Evolutionary conservation across 352 stramenopile species (phyloP), one percentile per base, ranked within the genome.

Genomic region (Globisporangium nagaii): DNA sequence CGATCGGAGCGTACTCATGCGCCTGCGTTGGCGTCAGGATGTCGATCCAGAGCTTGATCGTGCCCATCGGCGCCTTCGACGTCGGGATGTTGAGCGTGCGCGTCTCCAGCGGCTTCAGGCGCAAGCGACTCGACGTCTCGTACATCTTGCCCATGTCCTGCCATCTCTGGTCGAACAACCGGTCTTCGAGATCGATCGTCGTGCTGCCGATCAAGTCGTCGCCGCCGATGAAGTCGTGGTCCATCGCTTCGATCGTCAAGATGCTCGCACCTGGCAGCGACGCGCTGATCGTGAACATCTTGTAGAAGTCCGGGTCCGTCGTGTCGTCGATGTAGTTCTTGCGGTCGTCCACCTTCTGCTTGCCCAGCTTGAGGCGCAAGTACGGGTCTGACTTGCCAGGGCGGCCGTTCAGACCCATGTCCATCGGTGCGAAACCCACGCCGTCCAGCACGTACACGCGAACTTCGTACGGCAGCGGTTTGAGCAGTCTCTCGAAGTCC

Each of bases 171-270:
- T 97, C 84, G 62, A 98, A 97, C 68, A 96, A 70, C 12, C 93
- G 83, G 62, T 98, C 93, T 57, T 98, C 93, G 0, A 98, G 62
- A 54, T 98, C 93, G 57, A 98, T 96, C 0, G 71, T 84, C n/a
- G 92, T 98, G 45, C 71, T 76, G 9, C 93, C 93, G 39, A 98
- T 97, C 20, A 98, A 63, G 44, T 98, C 90, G 50, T 98, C 90
- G 19, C 75, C 81, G 22, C 84, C 84, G 42, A 98, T 90, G 2
- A 88, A 60, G 50, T 98, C 89, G 46, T 90, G 85, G 62, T 98
- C 93, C 74, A 95, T 94, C 0, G 90, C 79, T 39, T 94, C 71
- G 39, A 97, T 96, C 40, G 84, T 83, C 41, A 98, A 58, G 40
- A 90, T 79, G 11, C 82, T 86, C 1, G 88, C 79, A 37, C 91